These are phyloP conservation scores for Artemisia argyi DNA, from an alignment of 129 eudicot species.

Conservation along the genomic window DNA sequence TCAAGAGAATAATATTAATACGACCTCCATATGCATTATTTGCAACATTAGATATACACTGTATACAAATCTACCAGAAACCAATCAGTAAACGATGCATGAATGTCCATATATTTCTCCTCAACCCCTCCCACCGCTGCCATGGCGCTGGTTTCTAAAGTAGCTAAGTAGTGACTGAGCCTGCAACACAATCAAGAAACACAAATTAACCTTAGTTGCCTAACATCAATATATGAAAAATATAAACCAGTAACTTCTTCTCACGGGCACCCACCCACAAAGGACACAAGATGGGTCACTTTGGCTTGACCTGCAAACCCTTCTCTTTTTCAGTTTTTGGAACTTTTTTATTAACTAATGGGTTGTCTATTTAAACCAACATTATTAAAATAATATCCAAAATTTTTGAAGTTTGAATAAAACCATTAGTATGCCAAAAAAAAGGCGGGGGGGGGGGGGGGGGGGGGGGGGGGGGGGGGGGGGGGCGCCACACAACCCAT, in stretches of 20 bases:
- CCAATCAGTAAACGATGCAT: constrained; percentile 1
- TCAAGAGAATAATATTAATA: constrained; percentile 22
- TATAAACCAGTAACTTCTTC: neutral
- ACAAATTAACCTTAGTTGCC: constrained; percentile 4
- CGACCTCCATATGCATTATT: constrained; percentile 42
- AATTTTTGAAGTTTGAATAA: no score
- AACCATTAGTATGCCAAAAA: no score
- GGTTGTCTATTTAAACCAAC: no score
- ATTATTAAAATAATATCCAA: no score
- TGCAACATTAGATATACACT: constrained; percentile 44
- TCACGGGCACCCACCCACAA: no score
- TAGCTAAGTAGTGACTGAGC: constrained; percentile 73
- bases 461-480: no score
- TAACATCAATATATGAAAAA: neutral
- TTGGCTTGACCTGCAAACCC: no score
- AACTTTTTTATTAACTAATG: no score
- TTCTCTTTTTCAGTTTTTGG: no score
- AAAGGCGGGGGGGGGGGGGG: no score
- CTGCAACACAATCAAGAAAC: constrained; percentile 42
- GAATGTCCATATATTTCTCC: neutral
- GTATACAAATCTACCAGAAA: constrained; percentile 35
- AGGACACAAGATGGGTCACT: no score
- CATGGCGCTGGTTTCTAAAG: constrained; percentile 75
- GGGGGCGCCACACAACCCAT: no score
- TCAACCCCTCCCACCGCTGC: constrained; percentile 67